Evolutionary conservation across 306 rosid species (phyloP).

Genomic region (Quercus dentata): DNA sequence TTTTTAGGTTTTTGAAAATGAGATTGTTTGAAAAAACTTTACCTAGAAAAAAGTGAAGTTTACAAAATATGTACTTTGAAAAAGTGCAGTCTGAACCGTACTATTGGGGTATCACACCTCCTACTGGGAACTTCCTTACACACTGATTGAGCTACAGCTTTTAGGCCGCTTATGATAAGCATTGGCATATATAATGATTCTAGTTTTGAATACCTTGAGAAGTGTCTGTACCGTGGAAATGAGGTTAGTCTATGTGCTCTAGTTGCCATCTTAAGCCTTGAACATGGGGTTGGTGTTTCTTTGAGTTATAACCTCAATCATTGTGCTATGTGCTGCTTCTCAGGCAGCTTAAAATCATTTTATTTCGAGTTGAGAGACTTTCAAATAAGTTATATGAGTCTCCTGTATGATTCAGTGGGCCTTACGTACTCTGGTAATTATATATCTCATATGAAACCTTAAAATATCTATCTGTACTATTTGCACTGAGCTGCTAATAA

Average conservation of each 20-base stretch:
- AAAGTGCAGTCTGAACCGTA: too few species aligned
- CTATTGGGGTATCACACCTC: too few species aligned
- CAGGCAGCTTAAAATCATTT: neutral
- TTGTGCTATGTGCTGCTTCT: neutral
- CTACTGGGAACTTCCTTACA: neutral
- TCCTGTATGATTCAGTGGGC: neutral
- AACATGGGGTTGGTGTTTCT: neutral
- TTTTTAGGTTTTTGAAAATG: too few species aligned
- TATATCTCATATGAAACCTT: neutral
- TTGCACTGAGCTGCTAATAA: neutral
- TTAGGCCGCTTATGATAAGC: neutral
- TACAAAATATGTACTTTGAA: too few species aligned
- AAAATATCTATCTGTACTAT: neutral
- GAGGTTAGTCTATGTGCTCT: neutral
- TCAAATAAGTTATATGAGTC: neutral
- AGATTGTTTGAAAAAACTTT: too few species aligned
- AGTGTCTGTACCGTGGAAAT: neutral
- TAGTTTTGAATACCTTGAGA: neutral
- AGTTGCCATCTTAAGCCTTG: slow-evolving; percentile 5
- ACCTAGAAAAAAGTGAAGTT: too few species aligned
- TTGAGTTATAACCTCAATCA: neutral
- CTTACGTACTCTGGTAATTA: neutral
- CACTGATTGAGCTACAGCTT: neutral
- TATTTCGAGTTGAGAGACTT: neutral
- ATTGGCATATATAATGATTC: neutral